A percentile compares a stretch with the other conserved stretches of the same genome.
phyloP scores from a whole-genome alignment of 352 stramenopile genomes.

The Pythium apleroticum region DNA sequence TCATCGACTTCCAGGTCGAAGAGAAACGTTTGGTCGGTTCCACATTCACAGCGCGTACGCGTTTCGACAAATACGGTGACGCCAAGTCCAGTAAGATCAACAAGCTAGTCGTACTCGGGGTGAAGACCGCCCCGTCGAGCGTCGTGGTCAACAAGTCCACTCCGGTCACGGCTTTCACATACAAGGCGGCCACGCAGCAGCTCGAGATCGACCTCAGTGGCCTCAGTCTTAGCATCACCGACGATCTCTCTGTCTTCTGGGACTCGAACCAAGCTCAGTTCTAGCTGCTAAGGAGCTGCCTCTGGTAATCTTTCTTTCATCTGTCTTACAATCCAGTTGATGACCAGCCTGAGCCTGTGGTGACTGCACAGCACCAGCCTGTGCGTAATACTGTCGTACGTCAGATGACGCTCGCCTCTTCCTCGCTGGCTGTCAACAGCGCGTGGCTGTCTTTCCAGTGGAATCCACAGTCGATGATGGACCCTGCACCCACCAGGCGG shows the following conservation, averaged over 20 bases:
- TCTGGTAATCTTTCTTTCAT: neutral
- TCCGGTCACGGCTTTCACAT: conserved; percentile 9
- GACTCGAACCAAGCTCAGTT: conserved; percentile 1
- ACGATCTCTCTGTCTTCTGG: conserved; percentile 21
- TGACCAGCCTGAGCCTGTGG: no score
- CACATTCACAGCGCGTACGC: conserved; percentile 22
- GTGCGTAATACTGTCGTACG: neutral
- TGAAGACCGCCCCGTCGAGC: conserved; percentile 3
- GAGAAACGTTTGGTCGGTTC: conserved; percentile 3
- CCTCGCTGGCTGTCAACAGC: neutral
- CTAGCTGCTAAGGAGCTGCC: no score
- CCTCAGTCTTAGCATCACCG: conserved; percentile 24
- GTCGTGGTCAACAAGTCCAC: conserved; percentile 8
- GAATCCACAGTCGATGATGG: neutral
- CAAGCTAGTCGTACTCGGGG: conserved; percentile 32
- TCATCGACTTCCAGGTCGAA: conserved; percentile 33
- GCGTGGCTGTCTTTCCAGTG: neutral
- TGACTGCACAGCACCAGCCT: no score
- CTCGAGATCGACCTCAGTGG: conserved; percentile 32
- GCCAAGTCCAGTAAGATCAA: conserved; percentile 25
- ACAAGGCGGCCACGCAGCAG: conserved; percentile 17
- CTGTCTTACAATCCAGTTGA: neutral
- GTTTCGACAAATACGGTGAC: conserved; percentile 20
- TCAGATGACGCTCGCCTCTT: neutral
- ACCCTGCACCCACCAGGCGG: neutral